A percentile compares a stretch with the other conserved stretches of the same genome.
Conservation (phyloP, 108 stramenopile genomes). For the Fistulifera solaris region DNA sequence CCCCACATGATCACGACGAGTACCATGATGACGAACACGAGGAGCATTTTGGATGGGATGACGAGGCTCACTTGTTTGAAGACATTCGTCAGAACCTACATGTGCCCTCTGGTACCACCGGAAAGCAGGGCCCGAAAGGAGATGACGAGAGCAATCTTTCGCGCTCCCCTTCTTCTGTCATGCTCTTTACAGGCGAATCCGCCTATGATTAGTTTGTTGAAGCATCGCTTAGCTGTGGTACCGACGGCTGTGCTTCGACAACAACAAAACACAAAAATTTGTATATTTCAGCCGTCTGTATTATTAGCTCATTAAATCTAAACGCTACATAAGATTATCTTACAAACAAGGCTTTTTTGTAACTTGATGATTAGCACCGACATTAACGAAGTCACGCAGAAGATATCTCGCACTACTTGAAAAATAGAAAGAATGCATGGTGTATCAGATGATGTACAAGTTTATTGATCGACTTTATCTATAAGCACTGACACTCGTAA, state of each 20-base stretch:
- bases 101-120: neutral
- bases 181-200: slow-evolving; percentile 44
- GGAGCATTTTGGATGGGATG: slow-evolving; percentile 46
- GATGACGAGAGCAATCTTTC: slow-evolving; percentile 45
- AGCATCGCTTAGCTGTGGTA: too few species aligned
- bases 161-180: slow-evolving; percentile 48
- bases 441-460: too few species aligned
- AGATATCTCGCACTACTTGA: too few species aligned
- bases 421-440: too few species aligned
- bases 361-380: too few species aligned
- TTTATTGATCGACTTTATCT: neutral
- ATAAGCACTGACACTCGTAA: slow-evolving; percentile 61
- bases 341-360: too few species aligned
- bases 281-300: too few species aligned
- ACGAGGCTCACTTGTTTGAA: slow-evolving; percentile 19
- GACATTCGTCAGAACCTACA: slow-evolving; percentile 20
- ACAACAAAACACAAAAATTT: too few species aligned
- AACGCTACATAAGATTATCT: too few species aligned
- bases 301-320: too few species aligned
- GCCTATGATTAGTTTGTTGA: slow-evolving; percentile 3
- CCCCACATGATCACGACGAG: slow-evolving; percentile 7
- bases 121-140: slow-evolving; percentile 9
- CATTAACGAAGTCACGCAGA: too few species aligned
- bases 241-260: too few species aligned
- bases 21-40: slow-evolving; percentile 23